These are phyloP conservation scores for Kitagawia praeruptora DNA, from an alignment of 129 eudicot genomes.

Conservation along the genomic window DNA sequence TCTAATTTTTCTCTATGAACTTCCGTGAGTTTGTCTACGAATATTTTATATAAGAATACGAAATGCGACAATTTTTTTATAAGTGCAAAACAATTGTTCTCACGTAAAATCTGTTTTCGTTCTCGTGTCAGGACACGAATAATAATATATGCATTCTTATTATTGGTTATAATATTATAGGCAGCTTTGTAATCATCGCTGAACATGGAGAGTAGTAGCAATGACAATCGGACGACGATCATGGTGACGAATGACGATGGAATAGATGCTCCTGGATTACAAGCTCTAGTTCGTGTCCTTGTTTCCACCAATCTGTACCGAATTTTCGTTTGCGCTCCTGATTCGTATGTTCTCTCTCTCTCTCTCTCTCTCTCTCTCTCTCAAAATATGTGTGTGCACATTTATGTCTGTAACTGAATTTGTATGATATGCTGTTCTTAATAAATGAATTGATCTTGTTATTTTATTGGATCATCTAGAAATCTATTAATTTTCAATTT, in stretches of 20 bases:
- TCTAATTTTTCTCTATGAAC: not conserved
- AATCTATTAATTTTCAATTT: no score
- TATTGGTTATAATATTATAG: not conserved
- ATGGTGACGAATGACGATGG: constrained; percentile 96
- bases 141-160: not conserved
- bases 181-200: not conserved
- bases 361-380: no score
- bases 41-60: no score
- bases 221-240: constrained; percentile 35
- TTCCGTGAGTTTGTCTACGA: no score
- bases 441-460: not conserved
- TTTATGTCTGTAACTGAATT: not conserved
- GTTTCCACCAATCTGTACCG: constrained; percentile 1
- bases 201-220: not conserved
- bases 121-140: no score
- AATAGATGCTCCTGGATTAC: constrained; percentile 29
- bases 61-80: no score
- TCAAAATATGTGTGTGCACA: not conserved
- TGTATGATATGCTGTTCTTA: not conserved
- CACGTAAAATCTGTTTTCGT: not conserved
- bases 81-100: no score
- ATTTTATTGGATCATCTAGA: not conserved
- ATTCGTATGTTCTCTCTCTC: constrained; percentile 42
- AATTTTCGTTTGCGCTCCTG: constrained; percentile 82
- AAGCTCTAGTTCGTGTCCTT: constrained; percentile 1